These are phyloP conservation scores for Bifiguratus adelaidae DNA, from an alignment of 192 early-diverging fungal genomes.

Conservation along the genomic window DNA sequence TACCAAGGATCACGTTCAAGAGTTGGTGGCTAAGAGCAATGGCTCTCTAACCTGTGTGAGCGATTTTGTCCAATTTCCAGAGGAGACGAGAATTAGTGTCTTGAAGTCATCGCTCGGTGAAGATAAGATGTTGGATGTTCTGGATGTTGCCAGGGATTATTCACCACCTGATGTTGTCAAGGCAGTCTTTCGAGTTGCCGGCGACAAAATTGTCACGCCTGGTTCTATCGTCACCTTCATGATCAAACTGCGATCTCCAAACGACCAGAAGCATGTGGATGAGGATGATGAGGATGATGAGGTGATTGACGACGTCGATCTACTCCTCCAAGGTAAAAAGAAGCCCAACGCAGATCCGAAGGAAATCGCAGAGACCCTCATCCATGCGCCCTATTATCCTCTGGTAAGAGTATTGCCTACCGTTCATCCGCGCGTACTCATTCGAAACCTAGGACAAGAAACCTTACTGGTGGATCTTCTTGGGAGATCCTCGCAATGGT, in stretches of 20 bases:
- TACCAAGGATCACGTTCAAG: slow-evolving; percentile 46
- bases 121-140: slow-evolving; percentile 56
- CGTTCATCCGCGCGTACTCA: neutral
- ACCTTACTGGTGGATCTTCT: slow-evolving; percentile 84
- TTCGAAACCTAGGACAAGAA: slow-evolving; percentile 40
- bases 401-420: neutral
- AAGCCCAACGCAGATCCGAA: too few relatives aligned
- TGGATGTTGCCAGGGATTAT: slow-evolving; percentile 66
- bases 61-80: slow-evolving; percentile 56
- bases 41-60: slow-evolving; percentile 47
- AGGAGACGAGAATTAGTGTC: slow-evolving; percentile 47
- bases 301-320: too few relatives aligned
- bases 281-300: slow-evolving; percentile 20
- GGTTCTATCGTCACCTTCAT: slow-evolving; percentile 69
- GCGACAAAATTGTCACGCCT: slow-evolving; percentile 69
- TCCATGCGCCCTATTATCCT: too few relatives aligned
- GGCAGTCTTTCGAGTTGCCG: slow-evolving; percentile 63
- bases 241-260: slow-evolving; percentile 30
- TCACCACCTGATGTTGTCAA: slow-evolving; percentile 68
- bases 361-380: too few relatives aligned
- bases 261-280: neutral
- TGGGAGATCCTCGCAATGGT: slow-evolving; percentile 78
- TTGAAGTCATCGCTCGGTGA: slow-evolving; percentile 39
- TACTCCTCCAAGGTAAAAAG: too few relatives aligned
- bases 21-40: slow-evolving; percentile 53